Percentiles rank a stretch among this genome's conserved stretches.
Evolutionary conservation across 192 early-diverging fungal genomes (phyloP).

Genomic region (Coemansia sp.): DNA sequence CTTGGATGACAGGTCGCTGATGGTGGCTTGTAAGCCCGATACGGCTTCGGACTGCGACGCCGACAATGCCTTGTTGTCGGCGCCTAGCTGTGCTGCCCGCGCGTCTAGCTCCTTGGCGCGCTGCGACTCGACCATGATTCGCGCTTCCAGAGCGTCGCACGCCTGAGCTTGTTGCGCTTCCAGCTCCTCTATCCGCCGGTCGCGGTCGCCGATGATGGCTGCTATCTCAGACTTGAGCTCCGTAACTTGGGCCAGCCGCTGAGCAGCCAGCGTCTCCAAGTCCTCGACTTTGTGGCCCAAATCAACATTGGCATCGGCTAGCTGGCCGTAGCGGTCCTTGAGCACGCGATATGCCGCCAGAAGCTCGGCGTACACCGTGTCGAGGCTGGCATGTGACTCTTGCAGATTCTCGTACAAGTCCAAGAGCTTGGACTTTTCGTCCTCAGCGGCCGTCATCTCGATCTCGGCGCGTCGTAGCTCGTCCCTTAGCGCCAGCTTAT

Average conservation of each 20-base stretch:
- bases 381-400: constrained; percentile 29
- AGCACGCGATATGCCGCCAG: constrained; percentile 41
- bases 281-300: constrained; percentile 12
- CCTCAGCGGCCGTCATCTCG: constrained; percentile 46
- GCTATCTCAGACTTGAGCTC: constrained; percentile 10
- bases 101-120: constrained; percentile 17
- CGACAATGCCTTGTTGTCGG: constrained; percentile 28
- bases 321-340: constrained; percentile 32
- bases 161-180: constrained; percentile 18
- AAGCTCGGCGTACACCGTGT: constrained; percentile 41
- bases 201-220: neutral
- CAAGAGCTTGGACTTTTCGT: constrained; percentile 33
- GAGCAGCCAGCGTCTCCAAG: constrained; percentile 5
- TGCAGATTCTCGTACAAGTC: constrained; percentile 45
- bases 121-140: constrained; percentile 17
- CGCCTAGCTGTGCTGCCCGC: constrained; percentile 23
- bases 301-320: constrained; percentile 24
- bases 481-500: constrained; percentile 50
- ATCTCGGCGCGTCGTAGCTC: constrained; percentile 52
- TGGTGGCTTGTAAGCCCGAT: constrained; percentile 18
- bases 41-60: constrained; percentile 40
- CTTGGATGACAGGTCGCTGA: constrained; percentile 34
- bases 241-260: constrained; percentile 4
- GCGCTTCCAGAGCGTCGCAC: constrained; percentile 19
- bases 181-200: constrained; percentile 9